These are phyloP conservation scores for Haberlea rhodopensis DNA, from an alignment of 257 asterid species.

Conservation along the genomic window DNA sequence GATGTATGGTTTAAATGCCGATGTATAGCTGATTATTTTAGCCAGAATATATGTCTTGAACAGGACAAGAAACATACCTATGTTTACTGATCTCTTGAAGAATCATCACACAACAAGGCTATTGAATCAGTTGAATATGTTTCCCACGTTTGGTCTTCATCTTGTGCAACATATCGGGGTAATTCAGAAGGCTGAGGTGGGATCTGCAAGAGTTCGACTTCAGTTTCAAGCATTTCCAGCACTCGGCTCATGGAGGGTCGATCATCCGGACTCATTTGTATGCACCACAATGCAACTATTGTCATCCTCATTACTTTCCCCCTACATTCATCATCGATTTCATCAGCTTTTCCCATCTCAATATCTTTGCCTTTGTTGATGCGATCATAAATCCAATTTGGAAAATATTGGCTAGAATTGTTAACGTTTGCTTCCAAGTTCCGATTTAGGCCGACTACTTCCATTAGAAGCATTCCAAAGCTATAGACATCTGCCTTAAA, in stretches of 20 bases:
- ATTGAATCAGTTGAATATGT: conserved; percentile 16
- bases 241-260: conserved; percentile 27
- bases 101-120: conserved; percentile 11
- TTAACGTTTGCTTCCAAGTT: not conserved
- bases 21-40: no score
- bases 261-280: conserved; percentile 28
- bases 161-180: not conserved
- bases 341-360: conserved; percentile 5
- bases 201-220: not conserved
- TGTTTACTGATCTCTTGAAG: not conserved
- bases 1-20: no score
- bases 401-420: not conserved
- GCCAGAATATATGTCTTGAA: no score
- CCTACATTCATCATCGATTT: not conserved
- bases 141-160: conserved; percentile 3
- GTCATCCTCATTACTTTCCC: conserved; percentile 21
- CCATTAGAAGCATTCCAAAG: not conserved
- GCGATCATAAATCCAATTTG: not conserved
- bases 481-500: not conserved
- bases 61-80: no score
- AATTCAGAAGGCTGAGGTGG: conserved; percentile 13
- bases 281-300: conserved; percentile 30
- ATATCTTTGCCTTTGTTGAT: not conserved
- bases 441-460: not conserved
- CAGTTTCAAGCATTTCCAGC: conserved; percentile 24